Base-by-base conservation (phyloP, 192 early-diverging fungal species). In the Entomortierella beljakovae region DNA sequence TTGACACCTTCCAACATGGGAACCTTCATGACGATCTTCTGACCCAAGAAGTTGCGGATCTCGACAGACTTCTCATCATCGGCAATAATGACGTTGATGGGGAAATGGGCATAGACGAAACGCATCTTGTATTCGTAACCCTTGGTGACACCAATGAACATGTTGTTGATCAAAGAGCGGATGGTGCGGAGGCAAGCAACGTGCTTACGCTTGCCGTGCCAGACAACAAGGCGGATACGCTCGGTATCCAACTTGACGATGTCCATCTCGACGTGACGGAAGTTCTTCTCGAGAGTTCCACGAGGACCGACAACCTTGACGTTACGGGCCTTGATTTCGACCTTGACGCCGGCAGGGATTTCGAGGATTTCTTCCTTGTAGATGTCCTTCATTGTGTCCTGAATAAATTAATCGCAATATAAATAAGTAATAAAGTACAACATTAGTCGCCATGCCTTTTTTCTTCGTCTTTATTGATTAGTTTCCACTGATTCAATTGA, bases 81-180 rank as follows among this genome's bases (percentile, higher is more conserved):
- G 64, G 86, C 80, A 66, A 98, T 92, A 82, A 93, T 95, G 75
- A 92, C 94, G 89, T 95, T 96, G 88, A 99, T 99, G 86, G 98
- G 98, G 88, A 99, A 99, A 92, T 99, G 97, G 63, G 97, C 97
- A 76, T 97, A 97, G 64, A 98, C 97, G 82, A 94, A 97, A 73
- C 96, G 94, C 93, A 99, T 94, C 92, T 97, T 97, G 92, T 99
- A 99, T 88, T 96, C 90, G 90, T 91, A 99, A 52, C 97, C 97
- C 89, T 97, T 95, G 86, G 97, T 99, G 61, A 98, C 96, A 84
- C 96, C 96, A 61, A 85, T 94, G 88, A 98, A 97, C 92, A 99
- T 91, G 92, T 99, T 99, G 85, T 91, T 84, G 80, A 98, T 95
- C 88, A 94, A 92, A 73, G 95, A 95, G 83, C 92, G 90, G 66